Evolutionary conservation across 2,329 filamentous ascomycete species (phyloP).

Genomic region (Triangularia verruculosa): DNA sequence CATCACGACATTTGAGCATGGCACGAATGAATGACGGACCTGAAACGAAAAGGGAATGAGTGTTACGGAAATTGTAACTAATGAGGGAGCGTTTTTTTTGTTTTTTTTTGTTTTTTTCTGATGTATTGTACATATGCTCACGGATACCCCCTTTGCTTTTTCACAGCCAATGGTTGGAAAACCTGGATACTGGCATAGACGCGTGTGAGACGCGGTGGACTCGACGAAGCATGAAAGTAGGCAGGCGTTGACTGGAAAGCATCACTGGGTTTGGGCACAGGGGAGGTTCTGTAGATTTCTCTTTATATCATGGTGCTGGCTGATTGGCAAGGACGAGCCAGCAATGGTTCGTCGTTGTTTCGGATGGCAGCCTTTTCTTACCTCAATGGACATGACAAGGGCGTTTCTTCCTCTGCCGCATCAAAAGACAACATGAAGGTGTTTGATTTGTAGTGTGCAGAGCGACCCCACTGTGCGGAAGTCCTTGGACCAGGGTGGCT

Average conservation of each 20-base stretch:
- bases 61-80: background rate
- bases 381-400: background rate
- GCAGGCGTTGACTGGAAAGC: background rate
- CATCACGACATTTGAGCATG: background rate
- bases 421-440: background rate
- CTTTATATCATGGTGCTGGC: background rate
- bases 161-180: background rate
- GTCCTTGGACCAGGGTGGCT: background rate
- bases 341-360: background rate
- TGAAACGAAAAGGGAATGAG: background rate
- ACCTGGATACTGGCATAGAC: background rate
- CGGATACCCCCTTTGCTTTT: background rate
- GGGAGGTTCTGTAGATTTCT: background rate
- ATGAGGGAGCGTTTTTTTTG: background rate
- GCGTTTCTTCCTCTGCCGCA: no score
- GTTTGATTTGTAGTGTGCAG: background rate
- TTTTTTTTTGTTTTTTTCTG: background rate
- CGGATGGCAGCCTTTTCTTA: background rate
- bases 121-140: background rate
- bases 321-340: background rate
- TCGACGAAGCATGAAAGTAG: background rate
- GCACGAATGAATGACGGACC: background rate
- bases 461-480: background rate
- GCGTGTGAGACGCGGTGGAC: background rate
- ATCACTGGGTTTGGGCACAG: background rate